A percentile compares a stretch with the other conserved stretches of the same genome.
Conservation (phyloP, 345 rosid species). For the Draba incana region DNA sequence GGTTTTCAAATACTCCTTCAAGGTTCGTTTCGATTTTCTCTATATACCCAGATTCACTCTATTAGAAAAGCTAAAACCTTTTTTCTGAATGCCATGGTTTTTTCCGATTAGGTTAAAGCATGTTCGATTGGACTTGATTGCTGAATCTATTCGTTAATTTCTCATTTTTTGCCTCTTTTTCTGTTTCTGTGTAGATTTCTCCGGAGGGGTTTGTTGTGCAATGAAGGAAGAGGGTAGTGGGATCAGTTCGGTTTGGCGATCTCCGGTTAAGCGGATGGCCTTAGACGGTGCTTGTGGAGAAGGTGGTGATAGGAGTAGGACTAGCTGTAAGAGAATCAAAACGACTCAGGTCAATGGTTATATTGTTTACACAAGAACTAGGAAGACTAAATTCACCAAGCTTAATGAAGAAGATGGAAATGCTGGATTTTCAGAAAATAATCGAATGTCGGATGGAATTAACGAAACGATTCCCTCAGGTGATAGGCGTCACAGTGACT, state of each 20-base stretch:
- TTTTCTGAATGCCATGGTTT: not conserved
- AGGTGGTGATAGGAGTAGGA: conserved; percentile 44
- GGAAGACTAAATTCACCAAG: conserved; percentile 41
- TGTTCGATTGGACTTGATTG: no score
- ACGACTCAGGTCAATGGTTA: conserved; percentile 64
- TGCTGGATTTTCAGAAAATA: no score
- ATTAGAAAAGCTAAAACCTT: conserved; percentile 8
- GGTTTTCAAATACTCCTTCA: conserved; percentile 1
- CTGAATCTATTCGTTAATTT: no score
- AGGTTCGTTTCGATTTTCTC: conserved; percentile 35
- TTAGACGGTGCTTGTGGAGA: conserved; percentile 42
- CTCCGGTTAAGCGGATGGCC: conserved; percentile 42
- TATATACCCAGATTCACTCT: conserved; percentile 3
- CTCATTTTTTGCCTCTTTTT: no score
- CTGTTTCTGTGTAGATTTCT: conserved; percentile 2
- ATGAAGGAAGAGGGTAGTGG: conserved; percentile 61
- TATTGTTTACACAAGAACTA: conserved; percentile 75
- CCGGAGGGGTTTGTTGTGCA: conserved; percentile 23
- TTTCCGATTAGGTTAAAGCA: not conserved
- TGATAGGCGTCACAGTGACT: conserved; percentile 25
- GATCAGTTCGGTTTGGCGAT: conserved; percentile 42
- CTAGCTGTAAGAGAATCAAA: conserved; percentile 59
- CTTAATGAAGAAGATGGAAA: conserved; percentile 32
- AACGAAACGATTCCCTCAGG: not conserved
- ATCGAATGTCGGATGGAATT: no score